phyloP scores from a whole-genome alignment of 192 early-diverging fungal species.

The Phycomyces blakesleeanus region DNA sequence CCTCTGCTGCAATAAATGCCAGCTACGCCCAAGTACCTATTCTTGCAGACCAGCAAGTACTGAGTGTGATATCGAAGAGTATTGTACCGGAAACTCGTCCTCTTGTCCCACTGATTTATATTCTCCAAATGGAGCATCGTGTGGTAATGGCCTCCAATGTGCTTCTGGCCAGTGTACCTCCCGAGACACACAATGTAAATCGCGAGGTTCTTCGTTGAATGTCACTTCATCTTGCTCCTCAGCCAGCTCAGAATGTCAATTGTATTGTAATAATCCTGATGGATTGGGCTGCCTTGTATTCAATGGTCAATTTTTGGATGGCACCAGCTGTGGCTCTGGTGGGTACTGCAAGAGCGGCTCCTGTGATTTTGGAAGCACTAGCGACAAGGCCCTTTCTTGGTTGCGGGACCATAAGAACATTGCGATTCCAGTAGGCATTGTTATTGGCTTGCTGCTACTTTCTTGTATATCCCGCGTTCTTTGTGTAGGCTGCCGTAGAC shows the following conservation, averaged over 20 bases:
- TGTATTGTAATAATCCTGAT: slow-evolving; percentile 59
- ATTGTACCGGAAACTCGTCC: slow-evolving; percentile 68
- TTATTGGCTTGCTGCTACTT: slow-evolving; percentile 32
- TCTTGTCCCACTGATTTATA: slow-evolving; percentile 73
- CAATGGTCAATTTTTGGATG: slow-evolving; percentile 67
- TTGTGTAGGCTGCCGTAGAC: background rate
- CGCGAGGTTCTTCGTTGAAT: slow-evolving; percentile 54
- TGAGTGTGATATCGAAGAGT: slow-evolving; percentile 78
- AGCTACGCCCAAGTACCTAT: slow-evolving; percentile 52
- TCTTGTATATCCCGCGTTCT: background rate
- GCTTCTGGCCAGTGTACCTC: slow-evolving; percentile 76
- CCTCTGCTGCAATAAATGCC: slow-evolving; percentile 78
- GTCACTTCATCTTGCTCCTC: slow-evolving; percentile 55
- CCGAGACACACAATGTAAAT: slow-evolving; percentile 65
- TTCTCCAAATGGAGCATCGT: slow-evolving; percentile 62
- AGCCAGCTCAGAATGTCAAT: slow-evolving; percentile 53
- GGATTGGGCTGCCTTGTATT: slow-evolving; percentile 49
- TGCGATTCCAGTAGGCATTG: slow-evolving; percentile 32
- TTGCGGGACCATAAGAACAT: slow-evolving; percentile 33
- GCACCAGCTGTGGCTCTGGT: slow-evolving; percentile 67
- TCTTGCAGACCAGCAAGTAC: slow-evolving; percentile 74
- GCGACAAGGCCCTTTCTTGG: slow-evolving; percentile 12
- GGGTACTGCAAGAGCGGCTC: slow-evolving; percentile 61
- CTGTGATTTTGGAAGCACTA: slow-evolving; percentile 23
- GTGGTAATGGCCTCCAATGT: slow-evolving; percentile 59